These are phyloP conservation scores for Lachancea nothofagi DNA, from an alignment of 805 yeast species.

Conservation along the genomic window DNA sequence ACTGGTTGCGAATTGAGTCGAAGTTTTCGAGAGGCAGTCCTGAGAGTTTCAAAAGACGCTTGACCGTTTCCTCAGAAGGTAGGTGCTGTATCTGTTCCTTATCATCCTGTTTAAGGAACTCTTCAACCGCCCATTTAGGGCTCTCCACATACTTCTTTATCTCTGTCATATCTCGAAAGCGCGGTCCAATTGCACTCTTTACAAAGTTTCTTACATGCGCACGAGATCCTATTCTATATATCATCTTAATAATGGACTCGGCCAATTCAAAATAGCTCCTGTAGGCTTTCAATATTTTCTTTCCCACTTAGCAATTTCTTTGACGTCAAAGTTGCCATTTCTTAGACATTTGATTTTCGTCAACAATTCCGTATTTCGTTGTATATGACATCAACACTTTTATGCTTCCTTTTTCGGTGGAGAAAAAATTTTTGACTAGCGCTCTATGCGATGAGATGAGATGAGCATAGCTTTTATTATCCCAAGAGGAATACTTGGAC, in stretches of 20 bases:
- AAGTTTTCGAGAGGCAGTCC: conserved; percentile 40
- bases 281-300: no score
- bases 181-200: conserved; percentile 13
- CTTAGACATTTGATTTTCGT: background rate
- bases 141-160: conserved; percentile 20
- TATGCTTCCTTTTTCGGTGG: conserved; percentile 1
- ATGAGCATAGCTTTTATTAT: conserved; percentile 12
- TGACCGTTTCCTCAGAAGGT: conserved; percentile 14
- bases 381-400: background rate
- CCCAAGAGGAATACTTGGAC: no score
- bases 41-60: conserved; percentile 41
- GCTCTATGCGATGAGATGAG: conserved; percentile 22
- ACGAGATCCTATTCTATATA: no score
- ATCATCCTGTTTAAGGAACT: conserved; percentile 16
- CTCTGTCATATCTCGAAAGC: conserved; percentile 22
- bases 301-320: no score
- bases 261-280: no score
- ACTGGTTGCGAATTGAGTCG: conserved; percentile 29
- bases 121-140: conserved; percentile 26
- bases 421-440: conserved; percentile 17
- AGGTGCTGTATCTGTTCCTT: conserved; percentile 11
- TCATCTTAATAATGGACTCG: no score
- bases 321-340: background rate
- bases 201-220: background rate
- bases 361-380: background rate